These are phyloP conservation scores for Ophiostoma angusticollis DNA, from an alignment of 2,329 filamentous ascomycete species.

Conservation along the genomic window DNA sequence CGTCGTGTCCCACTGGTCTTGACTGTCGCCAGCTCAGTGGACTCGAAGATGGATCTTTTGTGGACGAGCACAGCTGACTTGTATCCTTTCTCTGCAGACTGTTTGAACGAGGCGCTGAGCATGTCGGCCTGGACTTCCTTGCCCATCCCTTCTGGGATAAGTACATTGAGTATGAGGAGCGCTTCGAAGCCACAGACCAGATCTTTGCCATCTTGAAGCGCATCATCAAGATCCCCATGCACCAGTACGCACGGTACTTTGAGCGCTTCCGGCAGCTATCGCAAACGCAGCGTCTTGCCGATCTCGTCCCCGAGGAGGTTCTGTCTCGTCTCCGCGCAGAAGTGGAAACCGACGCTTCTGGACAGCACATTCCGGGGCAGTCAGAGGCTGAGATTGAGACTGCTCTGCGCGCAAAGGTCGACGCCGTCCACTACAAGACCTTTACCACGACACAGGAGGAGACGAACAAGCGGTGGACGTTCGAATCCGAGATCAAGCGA, in stretches of 20 bases:
- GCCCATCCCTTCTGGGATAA: conserved; percentile 98
- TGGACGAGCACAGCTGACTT: background rate
- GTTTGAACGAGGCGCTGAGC: conserved; percentile 77
- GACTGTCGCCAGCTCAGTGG: conserved; percentile 17
- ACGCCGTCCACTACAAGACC: conserved; percentile 65
- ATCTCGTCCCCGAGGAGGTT: conserved; percentile 57
- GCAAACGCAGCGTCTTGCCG: conserved; percentile 56
- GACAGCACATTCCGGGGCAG: conserved; percentile 35
- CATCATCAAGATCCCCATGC: conserved; percentile 81
- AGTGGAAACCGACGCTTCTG: conserved; percentile 53
- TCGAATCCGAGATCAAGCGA: conserved; percentile 86
- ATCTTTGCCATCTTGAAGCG: conserved; percentile 75
- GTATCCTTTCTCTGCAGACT: conserved; percentile 45
- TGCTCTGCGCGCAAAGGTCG: conserved; percentile 67
- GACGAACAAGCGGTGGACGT: conserved; percentile 87
- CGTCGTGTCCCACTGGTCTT: conserved; percentile 15
- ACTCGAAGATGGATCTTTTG: too few species aligned
- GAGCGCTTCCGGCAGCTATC: conserved; percentile 75
- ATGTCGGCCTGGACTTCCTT: conserved; percentile 84
- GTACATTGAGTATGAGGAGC: conserved; percentile 93
- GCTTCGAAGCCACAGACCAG: conserved; percentile 68
- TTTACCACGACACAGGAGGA: conserved; percentile 76
- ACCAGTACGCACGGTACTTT: conserved; percentile 91
- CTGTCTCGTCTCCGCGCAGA: conserved; percentile 59
- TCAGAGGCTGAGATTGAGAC: conserved; percentile 70